Evolutionary conservation across 2,329 filamentous ascomycete genomes (phyloP).

Genomic region (Laburnicola sp.): DNA sequence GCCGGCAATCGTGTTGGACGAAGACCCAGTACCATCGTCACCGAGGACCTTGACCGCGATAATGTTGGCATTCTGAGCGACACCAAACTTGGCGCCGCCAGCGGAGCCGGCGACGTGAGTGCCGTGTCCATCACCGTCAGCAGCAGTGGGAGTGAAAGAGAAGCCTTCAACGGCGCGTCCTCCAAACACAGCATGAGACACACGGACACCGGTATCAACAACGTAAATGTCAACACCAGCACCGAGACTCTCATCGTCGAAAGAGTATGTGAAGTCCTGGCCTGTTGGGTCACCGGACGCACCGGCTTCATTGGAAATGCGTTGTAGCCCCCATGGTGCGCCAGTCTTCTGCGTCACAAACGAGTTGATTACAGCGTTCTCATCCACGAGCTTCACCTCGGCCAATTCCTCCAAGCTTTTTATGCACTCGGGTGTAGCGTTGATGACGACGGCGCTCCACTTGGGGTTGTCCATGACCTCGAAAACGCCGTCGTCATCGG

Average conservation of each 20-base stretch:
- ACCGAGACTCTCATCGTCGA: conserved; percentile 42
- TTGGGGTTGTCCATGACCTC: conserved; percentile 48
- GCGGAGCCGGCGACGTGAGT: conserved; percentile 54
- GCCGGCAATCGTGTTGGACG: conserved; percentile 53
- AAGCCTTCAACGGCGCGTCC: conserved; percentile 49
- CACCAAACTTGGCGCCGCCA: conserved; percentile 49
- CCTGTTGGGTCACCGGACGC: conserved; percentile 29
- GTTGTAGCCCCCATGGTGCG: conserved; percentile 53
- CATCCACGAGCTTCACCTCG: conserved; percentile 49
- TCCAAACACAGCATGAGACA: conserved; percentile 50
- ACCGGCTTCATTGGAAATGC: conserved; percentile 47
- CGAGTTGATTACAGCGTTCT: conserved; percentile 41
- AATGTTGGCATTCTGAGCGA: conserved; percentile 54
- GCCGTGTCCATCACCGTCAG: conserved; percentile 53
- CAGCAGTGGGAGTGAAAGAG: conserved; percentile 39
- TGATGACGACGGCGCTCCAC: conserved; percentile 45
- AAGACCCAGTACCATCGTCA: conserved; percentile 51
- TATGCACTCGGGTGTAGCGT: conserved; percentile 47
- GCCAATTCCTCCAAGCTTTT: conserved; percentile 45
- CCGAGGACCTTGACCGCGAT: conserved; percentile 57
- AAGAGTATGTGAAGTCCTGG: conserved; percentile 49
- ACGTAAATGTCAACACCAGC: conserved; percentile 54
- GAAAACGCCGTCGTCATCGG: conserved; percentile 41
- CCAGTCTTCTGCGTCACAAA: conserved; percentile 33
- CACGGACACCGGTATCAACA: conserved; percentile 54